A percentile compares a stretch with the other conserved stretches of the same genome.
phyloP scores from a whole-genome alignment of 306 rosid species.

The Astragalus membranaceus region DNA sequence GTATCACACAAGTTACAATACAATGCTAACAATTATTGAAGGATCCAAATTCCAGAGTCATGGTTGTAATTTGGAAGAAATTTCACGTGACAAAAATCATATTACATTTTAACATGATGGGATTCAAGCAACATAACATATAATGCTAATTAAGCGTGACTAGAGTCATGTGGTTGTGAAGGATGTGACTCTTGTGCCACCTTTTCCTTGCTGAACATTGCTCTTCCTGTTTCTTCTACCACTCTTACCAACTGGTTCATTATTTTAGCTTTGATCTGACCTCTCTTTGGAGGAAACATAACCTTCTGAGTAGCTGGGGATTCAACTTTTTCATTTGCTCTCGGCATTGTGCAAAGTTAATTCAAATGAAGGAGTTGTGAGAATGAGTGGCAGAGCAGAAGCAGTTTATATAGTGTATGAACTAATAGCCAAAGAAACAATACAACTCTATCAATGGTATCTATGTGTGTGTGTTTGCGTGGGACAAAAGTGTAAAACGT shows the following conservation, averaged over 20 bases:
- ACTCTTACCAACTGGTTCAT: constrained; percentile 12
- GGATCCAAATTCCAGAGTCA: neutral
- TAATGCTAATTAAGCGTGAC: neutral
- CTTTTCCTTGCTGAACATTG: constrained; percentile 27
- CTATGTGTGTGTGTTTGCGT: neutral
- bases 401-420: neutral
- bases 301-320: constrained; percentile 2
- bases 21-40: neutral
- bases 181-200: constrained; percentile 23
- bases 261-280: constrained; percentile 54
- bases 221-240: constrained; percentile 31
- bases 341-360: constrained; percentile 21
- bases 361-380: neutral
- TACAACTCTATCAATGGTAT: neutral
- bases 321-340: constrained; percentile 15
- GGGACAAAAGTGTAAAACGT: neutral
- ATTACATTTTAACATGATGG: neutral
- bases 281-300: constrained; percentile 55
- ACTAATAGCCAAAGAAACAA: neutral
- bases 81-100: neutral
- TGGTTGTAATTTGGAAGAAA: too few relatives aligned
- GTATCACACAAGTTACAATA: neutral
- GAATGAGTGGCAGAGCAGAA: neutral
- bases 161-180: constrained; percentile 12
- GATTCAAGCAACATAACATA: neutral